These are phyloP conservation scores for Monilinia fructicola DNA, from an alignment of 2,329 filamentous ascomycete genomes.

Conservation along the genomic window DNA sequence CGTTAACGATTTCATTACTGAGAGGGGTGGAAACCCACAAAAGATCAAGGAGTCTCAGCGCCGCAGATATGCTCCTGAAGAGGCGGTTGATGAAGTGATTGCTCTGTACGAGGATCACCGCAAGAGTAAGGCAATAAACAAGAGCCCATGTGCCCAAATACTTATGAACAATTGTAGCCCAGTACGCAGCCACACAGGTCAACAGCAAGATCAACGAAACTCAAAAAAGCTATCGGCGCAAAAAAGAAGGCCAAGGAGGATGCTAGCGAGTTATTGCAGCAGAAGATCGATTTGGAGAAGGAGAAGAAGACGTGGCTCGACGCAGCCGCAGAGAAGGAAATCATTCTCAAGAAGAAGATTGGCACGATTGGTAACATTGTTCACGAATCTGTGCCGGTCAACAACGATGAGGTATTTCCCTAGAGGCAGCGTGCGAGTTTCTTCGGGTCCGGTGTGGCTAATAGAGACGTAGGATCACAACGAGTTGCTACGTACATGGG, in stretches of 20 bases:
- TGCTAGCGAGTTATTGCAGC: constrained; percentile 72
- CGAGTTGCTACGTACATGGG: constrained; percentile 72
- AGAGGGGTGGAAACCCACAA: constrained; percentile 88
- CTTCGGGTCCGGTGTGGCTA: constrained; percentile 11
- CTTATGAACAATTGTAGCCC: constrained; percentile 47
- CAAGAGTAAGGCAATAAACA: constrained; percentile 54
- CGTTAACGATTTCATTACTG: constrained; percentile 74
- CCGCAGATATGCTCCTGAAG: constrained; percentile 74
- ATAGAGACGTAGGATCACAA: constrained; percentile 67
- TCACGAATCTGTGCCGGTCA: constrained; percentile 81
- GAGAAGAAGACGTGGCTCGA: constrained; percentile 80
- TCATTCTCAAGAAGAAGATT: constrained; percentile 71
- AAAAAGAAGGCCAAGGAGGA: constrained; percentile 96
- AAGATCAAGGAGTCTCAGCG: constrained; percentile 90
- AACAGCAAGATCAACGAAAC: constrained; percentile 82
- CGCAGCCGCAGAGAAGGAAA: constrained; percentile 72
- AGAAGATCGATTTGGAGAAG: constrained; percentile 76
- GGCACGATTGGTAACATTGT: constrained; percentile 89
- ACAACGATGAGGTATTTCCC: constrained; percentile 68
- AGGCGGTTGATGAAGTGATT: constrained; percentile 88
- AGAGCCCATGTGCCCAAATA: neutral
- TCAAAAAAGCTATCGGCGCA: constrained; percentile 85
- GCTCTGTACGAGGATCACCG: constrained; percentile 82
- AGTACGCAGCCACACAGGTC: constrained; percentile 77
- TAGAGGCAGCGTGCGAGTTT: neutral